Conservation (phyloP, 2,329 filamentous ascomycete genomes). For the Xylariaceae sp. region DNA sequence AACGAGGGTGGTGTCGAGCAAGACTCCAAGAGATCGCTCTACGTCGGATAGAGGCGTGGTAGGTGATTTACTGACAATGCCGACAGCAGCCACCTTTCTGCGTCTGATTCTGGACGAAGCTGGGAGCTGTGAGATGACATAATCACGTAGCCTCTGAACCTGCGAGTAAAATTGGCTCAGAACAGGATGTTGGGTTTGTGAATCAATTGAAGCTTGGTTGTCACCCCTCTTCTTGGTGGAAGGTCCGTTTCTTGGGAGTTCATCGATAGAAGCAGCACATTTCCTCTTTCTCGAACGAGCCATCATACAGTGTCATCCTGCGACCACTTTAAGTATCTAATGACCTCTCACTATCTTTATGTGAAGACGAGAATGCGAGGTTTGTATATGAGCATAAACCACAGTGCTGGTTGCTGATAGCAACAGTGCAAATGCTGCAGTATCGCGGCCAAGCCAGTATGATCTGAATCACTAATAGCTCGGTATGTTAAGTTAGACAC, state of each 20-base stretch:
- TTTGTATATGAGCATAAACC: too few relatives aligned
- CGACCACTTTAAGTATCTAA: background rate
- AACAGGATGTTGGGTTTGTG: constrained; percentile 61
- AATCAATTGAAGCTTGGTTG: background rate
- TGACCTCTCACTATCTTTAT: background rate
- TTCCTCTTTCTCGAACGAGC: constrained; percentile 38
- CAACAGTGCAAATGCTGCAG: too few relatives aligned
- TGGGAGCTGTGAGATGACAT: constrained; percentile 71
- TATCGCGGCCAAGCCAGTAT: too few relatives aligned
- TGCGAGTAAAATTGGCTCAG: constrained; percentile 71
- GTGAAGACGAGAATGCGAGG: too few relatives aligned
- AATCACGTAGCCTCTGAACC: constrained; percentile 71
- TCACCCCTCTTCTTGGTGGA: constrained; percentile 27
- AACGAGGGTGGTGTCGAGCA: constrained; percentile 75
- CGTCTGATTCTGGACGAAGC: constrained; percentile 66
- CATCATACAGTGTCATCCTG: constrained; percentile 29
- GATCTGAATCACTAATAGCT: too few relatives aligned
- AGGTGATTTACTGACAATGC: constrained; percentile 35
- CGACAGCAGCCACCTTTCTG: constrained; percentile 59
- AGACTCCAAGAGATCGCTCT: constrained; percentile 53
- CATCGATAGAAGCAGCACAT: constrained; percentile 20
- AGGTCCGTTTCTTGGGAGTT: constrained; percentile 15
- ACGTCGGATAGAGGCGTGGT: constrained; percentile 35
- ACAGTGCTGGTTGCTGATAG: too few relatives aligned
- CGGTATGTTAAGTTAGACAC: too few relatives aligned